A percentile compares a stretch with the other conserved stretches of the same genome.
Evolutionary conservation across 345 rosid genomes (phyloP).

Genomic region (Acer yangbiense): DNA sequence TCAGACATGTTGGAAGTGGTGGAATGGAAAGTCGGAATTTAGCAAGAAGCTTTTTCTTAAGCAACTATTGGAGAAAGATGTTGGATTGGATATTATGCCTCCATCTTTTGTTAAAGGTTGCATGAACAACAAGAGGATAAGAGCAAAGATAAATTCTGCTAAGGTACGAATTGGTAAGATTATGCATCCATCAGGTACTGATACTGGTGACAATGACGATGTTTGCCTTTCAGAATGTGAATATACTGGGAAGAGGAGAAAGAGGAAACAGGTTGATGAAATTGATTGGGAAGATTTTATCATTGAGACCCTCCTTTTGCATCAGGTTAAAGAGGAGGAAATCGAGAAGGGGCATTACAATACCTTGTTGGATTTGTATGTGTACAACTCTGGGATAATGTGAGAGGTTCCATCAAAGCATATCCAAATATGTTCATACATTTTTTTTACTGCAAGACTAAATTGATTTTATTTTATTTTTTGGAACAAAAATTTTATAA

Average conservation of each 20-base stretch:
- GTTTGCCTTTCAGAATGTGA: slow-evolving; percentile 11
- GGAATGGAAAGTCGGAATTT: slow-evolving; percentile 74
- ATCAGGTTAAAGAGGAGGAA: slow-evolving; percentile 72
- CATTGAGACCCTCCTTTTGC: slow-evolving; percentile 78
- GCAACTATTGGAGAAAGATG: slow-evolving; percentile 69
- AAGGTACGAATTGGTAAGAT: slow-evolving; percentile 55
- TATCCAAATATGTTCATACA: not conserved
- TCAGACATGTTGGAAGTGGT: slow-evolving; percentile 53
- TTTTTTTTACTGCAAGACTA: not conserved
- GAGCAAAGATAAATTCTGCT: slow-evolving; percentile 65
- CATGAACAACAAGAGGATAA: slow-evolving; percentile 49
- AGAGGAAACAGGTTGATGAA: slow-evolving; percentile 36
- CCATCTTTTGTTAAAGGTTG: slow-evolving; percentile 64
- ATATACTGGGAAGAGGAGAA: slow-evolving; percentile 41
- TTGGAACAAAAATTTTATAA: not conserved
- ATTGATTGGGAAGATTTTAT: slow-evolving; percentile 85
- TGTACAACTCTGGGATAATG: slow-evolving; percentile 56
- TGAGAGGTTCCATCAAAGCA: slow-evolving; percentile 13
- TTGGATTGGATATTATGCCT: slow-evolving; percentile 67
- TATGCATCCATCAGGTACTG: slow-evolving; percentile 41
- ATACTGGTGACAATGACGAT: slow-evolving; percentile 15
- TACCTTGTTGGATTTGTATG: slow-evolving; percentile 60
- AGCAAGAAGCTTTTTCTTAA: slow-evolving; percentile 66
- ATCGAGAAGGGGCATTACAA: slow-evolving; percentile 83
- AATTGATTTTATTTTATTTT: not conserved